Conservation (phyloP, 495 filamentous ascomycete species). For the Diplogelasinospora grovesii region DNA sequence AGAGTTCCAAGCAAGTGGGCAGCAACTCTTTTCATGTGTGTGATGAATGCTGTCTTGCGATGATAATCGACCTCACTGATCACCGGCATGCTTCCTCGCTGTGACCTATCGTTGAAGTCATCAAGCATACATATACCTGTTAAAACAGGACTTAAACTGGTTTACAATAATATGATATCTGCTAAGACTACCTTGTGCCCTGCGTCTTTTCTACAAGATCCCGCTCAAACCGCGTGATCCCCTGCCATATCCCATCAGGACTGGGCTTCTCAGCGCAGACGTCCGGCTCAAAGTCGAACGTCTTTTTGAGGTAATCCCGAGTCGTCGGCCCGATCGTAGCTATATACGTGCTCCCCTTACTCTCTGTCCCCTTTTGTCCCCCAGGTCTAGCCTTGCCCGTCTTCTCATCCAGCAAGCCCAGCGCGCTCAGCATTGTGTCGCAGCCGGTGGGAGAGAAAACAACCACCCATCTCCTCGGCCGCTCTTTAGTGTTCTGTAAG, state of each 20-base stretch:
- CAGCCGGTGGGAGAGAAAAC: constrained; percentile 92
- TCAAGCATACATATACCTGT: too few species aligned
- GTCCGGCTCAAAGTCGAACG: constrained; percentile 68
- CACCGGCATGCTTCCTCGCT: too few species aligned
- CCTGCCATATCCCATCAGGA: constrained; percentile 72
- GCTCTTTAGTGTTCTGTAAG: constrained; percentile 34
- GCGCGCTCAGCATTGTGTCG: constrained; percentile 64
- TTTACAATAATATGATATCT: too few species aligned
- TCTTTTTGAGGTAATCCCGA: constrained; percentile 57
- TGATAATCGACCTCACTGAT: too few species aligned
- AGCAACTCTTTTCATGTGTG: too few species aligned
- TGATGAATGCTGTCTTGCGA: too few species aligned
- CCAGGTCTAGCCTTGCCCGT: constrained; percentile 41
- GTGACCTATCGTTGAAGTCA: too few species aligned
- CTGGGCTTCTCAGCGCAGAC: constrained; percentile 77
- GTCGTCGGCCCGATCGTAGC: constrained; percentile 96
- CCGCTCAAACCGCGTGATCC: constrained; percentile 50
- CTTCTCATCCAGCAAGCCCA: constrained; percentile 50
- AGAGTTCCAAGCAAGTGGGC: background rate
- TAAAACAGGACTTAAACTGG: too few species aligned
- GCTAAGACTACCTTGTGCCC: too few species aligned
- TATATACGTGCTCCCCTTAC: constrained; percentile 46
- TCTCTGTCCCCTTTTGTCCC: too few species aligned
- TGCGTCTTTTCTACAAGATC: constrained; percentile 1
- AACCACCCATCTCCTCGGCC: constrained; percentile 64